Evolutionary conservation across 768 basidiomycete genomes (phyloP).

Genomic region (Naematelia encephala): DNA sequence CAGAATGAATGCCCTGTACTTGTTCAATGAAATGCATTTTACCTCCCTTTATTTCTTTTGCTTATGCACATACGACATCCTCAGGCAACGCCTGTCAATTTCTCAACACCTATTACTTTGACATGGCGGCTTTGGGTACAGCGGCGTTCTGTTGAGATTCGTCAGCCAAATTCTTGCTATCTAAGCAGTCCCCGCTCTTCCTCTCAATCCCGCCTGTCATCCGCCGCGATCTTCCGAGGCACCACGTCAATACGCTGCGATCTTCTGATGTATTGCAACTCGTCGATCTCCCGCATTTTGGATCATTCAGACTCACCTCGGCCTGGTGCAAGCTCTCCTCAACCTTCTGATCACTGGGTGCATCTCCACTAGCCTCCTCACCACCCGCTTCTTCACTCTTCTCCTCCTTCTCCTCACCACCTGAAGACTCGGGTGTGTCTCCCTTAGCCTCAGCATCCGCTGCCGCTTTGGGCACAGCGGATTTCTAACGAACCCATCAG

Average conservation of each 20-base stretch:
- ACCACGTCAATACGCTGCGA: background rate
- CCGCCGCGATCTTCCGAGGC: too few relatives aligned
- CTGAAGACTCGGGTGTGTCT: too few relatives aligned
- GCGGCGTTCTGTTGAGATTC: background rate
- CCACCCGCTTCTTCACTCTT: background rate
- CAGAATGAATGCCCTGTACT: too few relatives aligned
- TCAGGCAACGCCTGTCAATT: background rate
- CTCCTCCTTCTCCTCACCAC: too few relatives aligned
- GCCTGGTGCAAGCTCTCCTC: background rate
- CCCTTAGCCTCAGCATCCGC: background rate
- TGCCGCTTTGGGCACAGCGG: too few relatives aligned
- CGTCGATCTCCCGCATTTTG: too few relatives aligned
- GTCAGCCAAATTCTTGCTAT: background rate
- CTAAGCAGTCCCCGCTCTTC: background rate
- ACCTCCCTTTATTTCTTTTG: background rate
- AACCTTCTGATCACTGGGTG: background rate
- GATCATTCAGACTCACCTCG: background rate
- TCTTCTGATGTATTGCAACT: too few relatives aligned
- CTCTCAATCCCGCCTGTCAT: too few relatives aligned
- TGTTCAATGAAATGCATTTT: background rate
- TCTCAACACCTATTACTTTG: too few relatives aligned
- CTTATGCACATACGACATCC: background rate
- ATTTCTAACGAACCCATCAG: too few relatives aligned
- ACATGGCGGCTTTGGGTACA: too few relatives aligned
- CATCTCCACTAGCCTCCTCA: background rate